phyloP scores from a whole-genome alignment of 768 basidiomycete species.

The Epithele typhae region DNA sequence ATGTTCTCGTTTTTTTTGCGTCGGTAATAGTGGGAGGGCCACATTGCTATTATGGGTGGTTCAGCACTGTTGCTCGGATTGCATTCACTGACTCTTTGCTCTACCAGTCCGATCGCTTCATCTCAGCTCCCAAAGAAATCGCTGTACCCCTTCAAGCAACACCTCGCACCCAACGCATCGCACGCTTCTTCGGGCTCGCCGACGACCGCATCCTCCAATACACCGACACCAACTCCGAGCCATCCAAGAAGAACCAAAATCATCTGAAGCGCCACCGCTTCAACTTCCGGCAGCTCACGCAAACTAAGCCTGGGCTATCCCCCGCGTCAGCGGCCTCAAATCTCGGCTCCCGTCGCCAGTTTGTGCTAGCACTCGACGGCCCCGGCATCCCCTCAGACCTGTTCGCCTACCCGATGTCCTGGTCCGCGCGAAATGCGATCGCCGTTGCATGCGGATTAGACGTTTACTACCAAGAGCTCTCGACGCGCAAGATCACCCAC shows the following conservation, averaged over 20 bases:
- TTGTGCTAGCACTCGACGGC: constrained; percentile 57
- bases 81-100: neutral
- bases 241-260: constrained; percentile 32
- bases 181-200: constrained; percentile 55
- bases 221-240: constrained; percentile 32
- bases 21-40: no score
- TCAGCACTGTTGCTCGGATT: no score
- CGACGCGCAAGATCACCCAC: constrained; percentile 47
- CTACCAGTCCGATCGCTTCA: constrained; percentile 56
- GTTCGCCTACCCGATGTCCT: constrained; percentile 55
- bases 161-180: constrained; percentile 64
- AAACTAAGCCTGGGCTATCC: constrained; percentile 25
- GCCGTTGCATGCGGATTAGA: constrained; percentile 58
- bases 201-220: constrained; percentile 54
- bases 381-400: constrained; percentile 54
- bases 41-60: no score
- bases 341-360: constrained; percentile 49
- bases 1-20: no score
- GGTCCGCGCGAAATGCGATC: constrained; percentile 57
- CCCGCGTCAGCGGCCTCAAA: constrained; percentile 55
- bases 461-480: constrained; percentile 60
- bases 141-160: constrained; percentile 55
- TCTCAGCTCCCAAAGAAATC: constrained; percentile 46
- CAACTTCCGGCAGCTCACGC: constrained; percentile 50
- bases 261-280: constrained; percentile 46